phyloP scores from a whole-genome alignment of 306 rosid species.

The Casuarina glauca region DNA sequence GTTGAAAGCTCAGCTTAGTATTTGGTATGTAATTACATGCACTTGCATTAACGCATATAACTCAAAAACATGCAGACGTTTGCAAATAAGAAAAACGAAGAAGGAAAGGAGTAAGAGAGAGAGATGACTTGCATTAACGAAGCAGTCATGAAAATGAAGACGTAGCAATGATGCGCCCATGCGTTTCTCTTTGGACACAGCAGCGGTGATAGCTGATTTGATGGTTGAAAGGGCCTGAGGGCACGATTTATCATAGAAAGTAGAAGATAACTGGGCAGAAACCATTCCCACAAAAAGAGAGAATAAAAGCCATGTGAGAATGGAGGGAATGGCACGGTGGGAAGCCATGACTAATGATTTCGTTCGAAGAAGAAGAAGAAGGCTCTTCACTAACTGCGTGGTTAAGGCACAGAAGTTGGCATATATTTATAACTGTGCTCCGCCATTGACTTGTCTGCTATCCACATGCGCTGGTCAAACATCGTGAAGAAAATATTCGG shows the following conservation, averaged over 20 bases:
- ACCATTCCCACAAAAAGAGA: constrained; percentile 32
- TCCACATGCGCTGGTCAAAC: background rate
- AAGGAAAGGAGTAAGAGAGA: background rate
- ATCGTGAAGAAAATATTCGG: background rate
- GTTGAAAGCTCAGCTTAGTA: too few relatives aligned
- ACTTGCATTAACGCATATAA: background rate
- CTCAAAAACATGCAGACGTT: background rate
- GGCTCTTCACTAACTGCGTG: background rate
- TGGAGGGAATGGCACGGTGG: background rate
- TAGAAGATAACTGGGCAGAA: constrained; percentile 60
- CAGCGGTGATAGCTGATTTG: constrained; percentile 32
- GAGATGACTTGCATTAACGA: constrained; percentile 66
- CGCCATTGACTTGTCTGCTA: background rate
- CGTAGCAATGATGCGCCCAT: constrained; percentile 90
- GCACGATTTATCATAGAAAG: constrained; percentile 45
- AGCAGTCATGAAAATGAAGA: constrained; percentile 88
- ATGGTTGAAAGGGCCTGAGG: constrained; percentile 65
- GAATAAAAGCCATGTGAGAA: constrained; percentile 14
- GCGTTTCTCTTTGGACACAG: constrained; percentile 56
- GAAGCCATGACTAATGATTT: constrained; percentile 17
- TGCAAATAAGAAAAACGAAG: background rate
- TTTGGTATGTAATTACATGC: background rate
- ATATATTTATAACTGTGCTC: constrained; percentile 21
- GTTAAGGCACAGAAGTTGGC: constrained; percentile 1
- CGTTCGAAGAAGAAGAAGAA: background rate